Evolutionary conservation across 352 stramenopile species (phyloP).

Genomic region (Pythium scleroteichum): DNA sequence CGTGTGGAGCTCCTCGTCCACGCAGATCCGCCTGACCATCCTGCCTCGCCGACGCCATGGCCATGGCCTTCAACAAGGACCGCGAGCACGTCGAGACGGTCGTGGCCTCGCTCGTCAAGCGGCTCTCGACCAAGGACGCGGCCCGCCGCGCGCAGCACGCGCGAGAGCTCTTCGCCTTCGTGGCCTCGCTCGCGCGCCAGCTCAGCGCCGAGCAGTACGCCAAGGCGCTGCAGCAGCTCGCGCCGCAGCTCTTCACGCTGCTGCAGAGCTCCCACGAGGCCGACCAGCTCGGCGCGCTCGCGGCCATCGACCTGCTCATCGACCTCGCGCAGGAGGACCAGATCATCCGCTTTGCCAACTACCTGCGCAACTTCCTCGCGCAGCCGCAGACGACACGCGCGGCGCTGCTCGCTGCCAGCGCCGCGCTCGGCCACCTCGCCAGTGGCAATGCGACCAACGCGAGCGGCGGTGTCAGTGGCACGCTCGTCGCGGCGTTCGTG

Average conservation of each 20-base stretch:
- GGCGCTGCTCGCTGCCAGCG: constrained; percentile 66
- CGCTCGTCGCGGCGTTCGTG: constrained; percentile 87
- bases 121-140: constrained; percentile 49
- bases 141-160: constrained; percentile 40
- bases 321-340: constrained; percentile 85
- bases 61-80: constrained; percentile 44
- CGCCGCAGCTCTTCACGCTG: constrained; percentile 73
- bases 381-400: constrained; percentile 61
- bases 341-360: constrained; percentile 91
- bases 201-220: constrained; percentile 80
- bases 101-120: constrained; percentile 61
- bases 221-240: constrained; percentile 71
- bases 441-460: constrained; percentile 53
- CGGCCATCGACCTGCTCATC: constrained; percentile 79
- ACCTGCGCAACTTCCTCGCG: constrained; percentile 84
- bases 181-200: constrained; percentile 67
- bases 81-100: constrained; percentile 69
- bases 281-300: constrained; percentile 72
- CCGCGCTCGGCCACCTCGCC: constrained; percentile 84
- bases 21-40: neutral
- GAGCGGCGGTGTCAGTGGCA: constrained; percentile 64
- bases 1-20: neutral
- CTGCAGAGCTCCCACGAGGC: constrained; percentile 62
- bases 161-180: constrained; percentile 57
- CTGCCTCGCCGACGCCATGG: neutral